Evolutionary conservation across 2,329 filamentous ascomycete genomes (phyloP).

Genomic region (Botryotinia globosa): DNA sequence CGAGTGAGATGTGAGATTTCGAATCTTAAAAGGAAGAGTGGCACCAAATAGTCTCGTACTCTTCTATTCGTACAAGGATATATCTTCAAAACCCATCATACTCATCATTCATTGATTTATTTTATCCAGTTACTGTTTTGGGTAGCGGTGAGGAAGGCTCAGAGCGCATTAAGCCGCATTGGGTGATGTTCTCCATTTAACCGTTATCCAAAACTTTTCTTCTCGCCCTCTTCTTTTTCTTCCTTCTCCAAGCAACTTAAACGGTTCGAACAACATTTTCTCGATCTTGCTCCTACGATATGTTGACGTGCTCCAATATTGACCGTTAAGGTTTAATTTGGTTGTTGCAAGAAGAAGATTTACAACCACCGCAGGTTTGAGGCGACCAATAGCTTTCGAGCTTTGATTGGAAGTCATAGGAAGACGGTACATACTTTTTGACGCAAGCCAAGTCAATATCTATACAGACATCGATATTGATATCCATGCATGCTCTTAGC

Average conservation of each 20-base stretch:
- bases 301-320: constrained; percentile 35
- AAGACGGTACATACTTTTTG: constrained; percentile 34
- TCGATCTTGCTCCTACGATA: constrained; percentile 31
- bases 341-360: constrained; percentile 37
- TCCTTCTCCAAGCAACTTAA: constrained; percentile 32
- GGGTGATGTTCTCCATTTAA: background rate
- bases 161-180: background rate
- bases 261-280: constrained; percentile 34
- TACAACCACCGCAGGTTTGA: constrained; percentile 39
- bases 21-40: background rate
- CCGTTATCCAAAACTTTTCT: background rate
- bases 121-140: background rate
- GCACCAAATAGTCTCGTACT: background rate
- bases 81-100: background rate
- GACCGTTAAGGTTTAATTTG: constrained; percentile 23
- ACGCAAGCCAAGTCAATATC: background rate
- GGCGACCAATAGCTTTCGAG: constrained; percentile 38
- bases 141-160: background rate
- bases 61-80: background rate
- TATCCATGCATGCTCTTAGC: background rate
- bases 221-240: constrained; percentile 12
- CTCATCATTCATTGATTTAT: background rate
- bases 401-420: constrained; percentile 40
- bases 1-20: background rate
- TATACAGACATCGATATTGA: background rate